phyloP scores from a whole-genome alignment of 371 early-diverging fungal genomes.

The Synchytrium microbalum region DNA sequence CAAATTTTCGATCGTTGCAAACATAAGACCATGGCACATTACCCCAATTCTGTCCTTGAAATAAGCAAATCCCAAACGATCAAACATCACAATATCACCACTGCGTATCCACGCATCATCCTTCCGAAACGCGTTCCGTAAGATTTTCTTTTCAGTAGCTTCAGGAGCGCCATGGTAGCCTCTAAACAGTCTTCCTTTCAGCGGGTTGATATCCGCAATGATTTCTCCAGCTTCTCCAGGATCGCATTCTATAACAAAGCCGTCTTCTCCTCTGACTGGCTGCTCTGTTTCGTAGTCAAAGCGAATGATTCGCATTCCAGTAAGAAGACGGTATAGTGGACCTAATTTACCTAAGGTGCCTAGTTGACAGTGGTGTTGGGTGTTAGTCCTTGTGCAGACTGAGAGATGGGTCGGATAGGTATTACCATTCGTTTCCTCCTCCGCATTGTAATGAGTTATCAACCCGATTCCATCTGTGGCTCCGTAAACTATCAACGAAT shows the following conservation, averaged over 20 bases:
- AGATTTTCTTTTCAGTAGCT: conserved; percentile 44
- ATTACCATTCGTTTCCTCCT: no score
- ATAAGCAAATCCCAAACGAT: no score
- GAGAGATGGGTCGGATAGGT: no score
- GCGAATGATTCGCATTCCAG: background rate
- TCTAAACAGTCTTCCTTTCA: background rate
- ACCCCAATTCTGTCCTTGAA: no score
- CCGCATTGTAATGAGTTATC: no score
- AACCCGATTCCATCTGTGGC: no score
- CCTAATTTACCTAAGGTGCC: conserved; percentile 14
- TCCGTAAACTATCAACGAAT: no score
- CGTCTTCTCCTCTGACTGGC: background rate
- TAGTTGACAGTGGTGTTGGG: no score
- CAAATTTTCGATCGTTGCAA: no score
- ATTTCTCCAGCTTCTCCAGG: background rate
- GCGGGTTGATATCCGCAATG: no score
- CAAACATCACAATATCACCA: background rate
- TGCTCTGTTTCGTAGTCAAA: conserved; percentile 1
- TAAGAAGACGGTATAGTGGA: background rate
- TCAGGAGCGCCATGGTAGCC: conserved; percentile 8
- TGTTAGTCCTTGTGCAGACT: no score
- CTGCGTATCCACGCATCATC: background rate
- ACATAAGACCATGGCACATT: no score
- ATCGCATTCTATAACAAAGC: background rate
- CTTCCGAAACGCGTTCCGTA: conserved; percentile 18